phyloP scores from a whole-genome alignment of 345 rosid genomes.

The Heritiera fomes region DNA sequence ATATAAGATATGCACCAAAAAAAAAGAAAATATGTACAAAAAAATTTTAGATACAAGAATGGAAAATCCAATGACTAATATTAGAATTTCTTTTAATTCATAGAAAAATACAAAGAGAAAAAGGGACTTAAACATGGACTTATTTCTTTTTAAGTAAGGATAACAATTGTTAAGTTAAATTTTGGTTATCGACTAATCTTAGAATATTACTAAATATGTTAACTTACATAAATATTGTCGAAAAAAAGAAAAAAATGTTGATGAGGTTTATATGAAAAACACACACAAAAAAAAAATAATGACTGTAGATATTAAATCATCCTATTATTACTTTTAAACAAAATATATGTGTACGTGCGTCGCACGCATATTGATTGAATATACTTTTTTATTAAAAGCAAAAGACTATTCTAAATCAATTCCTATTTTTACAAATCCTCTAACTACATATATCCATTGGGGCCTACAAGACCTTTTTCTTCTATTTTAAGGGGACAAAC shows the following conservation, averaged over 20 bases:
- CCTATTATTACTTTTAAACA: neutral
- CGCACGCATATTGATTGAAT: neutral
- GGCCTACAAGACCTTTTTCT: conserved; percentile 15
- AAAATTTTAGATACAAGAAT: too few species aligned
- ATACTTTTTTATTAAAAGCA: neutral
- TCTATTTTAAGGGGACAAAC: conserved; percentile 2
- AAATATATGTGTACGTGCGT: neutral
- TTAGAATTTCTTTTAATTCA: too few species aligned
- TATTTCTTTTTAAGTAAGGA: too few species aligned
- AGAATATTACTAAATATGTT: neutral
- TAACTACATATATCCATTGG: neutral
- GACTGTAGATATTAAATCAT: rapidly evolving
- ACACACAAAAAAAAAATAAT: neutral
- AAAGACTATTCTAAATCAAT: neutral
- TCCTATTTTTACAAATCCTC: neutral
- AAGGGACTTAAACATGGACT: too few species aligned
- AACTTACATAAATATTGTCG: too few species aligned
- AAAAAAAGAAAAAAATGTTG: too few species aligned
- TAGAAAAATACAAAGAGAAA: too few species aligned
- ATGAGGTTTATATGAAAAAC: neutral
- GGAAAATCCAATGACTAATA: too few species aligned
- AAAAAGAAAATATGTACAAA: too few species aligned
- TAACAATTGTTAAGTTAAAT: too few species aligned
- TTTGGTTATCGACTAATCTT: too few species aligned
- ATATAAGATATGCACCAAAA: too few species aligned